Base-by-base conservation (phyloP, 805 yeast genomes). In the Candida chilensis region DNA sequence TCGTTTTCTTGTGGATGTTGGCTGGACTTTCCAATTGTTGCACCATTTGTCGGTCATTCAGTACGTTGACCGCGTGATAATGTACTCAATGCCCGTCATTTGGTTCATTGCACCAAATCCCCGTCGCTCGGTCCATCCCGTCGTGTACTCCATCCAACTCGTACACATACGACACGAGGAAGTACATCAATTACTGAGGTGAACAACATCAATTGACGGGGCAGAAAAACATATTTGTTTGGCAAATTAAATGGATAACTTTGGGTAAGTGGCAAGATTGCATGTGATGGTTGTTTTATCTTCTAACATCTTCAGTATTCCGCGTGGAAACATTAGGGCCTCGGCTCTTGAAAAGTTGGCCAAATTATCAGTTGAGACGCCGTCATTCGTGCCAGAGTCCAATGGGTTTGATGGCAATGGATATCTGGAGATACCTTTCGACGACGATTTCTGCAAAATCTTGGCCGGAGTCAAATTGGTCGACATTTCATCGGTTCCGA, bases 171-270 rank as follows among this genome's bases (percentile, higher is more conserved):
- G n/a, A n/a, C n/a, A n/a, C n/a, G n/a, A n/a, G n/a, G n/a, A n/a
- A n/a, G n/a, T n/a, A n/a, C n/a, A n/a, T n/a, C n/a, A n/a, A n/a
- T n/a, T n/a, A n/a, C n/a, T n/a, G n/a, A n/a, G n/a, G n/a, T n/a
- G n/a, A n/a, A n/a, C n/a, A n/a, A n/a, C n/a, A n/a, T n/a, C n/a
- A n/a, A n/a, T n/a, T n/a, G n/a, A n/a, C n/a, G n/a, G n/a, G n/a
- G n/a, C n/a, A n/a, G n/a, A n/a, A n/a, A n/a, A n/a, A n/a, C n/a
- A n/a, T n/a, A n/a, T n/a, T n/a, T n/a, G n/a, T n/a, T n/a, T n/a
- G n/a, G n/a, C n/a, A n/a, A n/a, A n/a, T n/a, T n/a, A 17, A 15
- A 62, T 62, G 68, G 67, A 61, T 37, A 60, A 30, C 37, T 44
- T 38, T 27, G 67, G 66, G 25, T 22, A 11, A 7, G 25, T 22